These are phyloP conservation scores for Mucuna pruriens DNA, from an alignment of 306 rosid species.

Conservation along the genomic window DNA sequence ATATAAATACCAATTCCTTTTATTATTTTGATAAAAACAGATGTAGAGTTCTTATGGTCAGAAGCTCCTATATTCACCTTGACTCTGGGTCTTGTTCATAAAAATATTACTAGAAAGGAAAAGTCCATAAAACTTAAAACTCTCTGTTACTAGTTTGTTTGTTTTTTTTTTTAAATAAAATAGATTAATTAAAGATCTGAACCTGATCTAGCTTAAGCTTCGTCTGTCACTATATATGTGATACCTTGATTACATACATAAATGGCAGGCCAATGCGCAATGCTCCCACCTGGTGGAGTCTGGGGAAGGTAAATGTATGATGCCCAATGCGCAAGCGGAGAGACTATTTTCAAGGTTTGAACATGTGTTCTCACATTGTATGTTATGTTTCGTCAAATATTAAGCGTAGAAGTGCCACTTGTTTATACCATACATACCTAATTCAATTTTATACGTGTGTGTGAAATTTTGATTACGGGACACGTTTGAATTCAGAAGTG, in stretches of 20 bases:
- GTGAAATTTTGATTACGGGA: neutral
- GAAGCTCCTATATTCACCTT: neutral
- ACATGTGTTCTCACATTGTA: neutral
- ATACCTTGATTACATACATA: neutral
- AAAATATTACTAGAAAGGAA: neutral
- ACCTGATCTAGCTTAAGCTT: slow-evolving; percentile 22
- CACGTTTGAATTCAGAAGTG: neutral
- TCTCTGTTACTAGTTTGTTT: neutral
- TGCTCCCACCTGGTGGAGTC: neutral
- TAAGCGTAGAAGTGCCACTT: neutral
- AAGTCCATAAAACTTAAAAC: neutral
- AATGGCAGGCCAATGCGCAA: neutral
- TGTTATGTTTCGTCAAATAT: neutral
- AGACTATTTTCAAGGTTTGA: neutral
- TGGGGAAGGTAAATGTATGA: neutral
- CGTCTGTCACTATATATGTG: neutral
- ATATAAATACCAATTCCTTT: neutral
- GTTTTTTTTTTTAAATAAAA: neutral
- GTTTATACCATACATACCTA: neutral
- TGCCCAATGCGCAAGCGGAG: neutral
- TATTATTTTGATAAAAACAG: neutral
- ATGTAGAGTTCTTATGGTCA: slow-evolving; percentile 20
- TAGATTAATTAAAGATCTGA: slow-evolving; percentile 18
- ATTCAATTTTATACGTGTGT: neutral
- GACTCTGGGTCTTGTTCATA: slow-evolving; percentile 1